These are phyloP conservation scores for Heterobasidion occidentale DNA, from an alignment of 1,284 basidiomycete species.

Conservation along the genomic window DNA sequence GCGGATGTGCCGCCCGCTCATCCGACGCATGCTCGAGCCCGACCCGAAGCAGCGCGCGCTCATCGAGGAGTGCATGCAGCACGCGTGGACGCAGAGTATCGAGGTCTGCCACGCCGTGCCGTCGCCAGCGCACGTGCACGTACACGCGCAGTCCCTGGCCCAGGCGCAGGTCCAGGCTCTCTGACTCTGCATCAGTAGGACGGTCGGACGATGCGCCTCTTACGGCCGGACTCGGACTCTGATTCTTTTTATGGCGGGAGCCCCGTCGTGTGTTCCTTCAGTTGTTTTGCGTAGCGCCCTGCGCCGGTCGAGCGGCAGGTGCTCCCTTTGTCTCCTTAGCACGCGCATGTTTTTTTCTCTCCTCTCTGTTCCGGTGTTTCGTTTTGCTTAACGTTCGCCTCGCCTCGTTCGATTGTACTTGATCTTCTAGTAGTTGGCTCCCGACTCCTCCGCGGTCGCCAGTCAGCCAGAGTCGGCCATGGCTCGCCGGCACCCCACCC, in stretches of 20 bases:
- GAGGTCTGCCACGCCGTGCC: conserved; percentile 63
- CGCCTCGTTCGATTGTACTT: background rate
- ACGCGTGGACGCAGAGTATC: conserved; percentile 78
- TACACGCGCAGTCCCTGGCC: conserved; percentile 47
- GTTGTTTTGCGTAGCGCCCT: background rate
- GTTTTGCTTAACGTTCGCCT: background rate
- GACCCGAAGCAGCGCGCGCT: conserved; percentile 76
- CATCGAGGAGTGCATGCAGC: conserved; percentile 81
- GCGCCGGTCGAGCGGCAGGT: background rate
- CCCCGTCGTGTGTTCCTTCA: background rate
- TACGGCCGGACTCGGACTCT: background rate
- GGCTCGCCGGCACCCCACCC: too few relatives aligned
- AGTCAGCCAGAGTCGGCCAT: background rate
- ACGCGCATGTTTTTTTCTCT: background rate
- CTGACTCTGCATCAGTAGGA: background rate
- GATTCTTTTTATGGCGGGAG: background rate
- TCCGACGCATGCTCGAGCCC: conserved; percentile 95
- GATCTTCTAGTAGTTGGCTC: background rate
- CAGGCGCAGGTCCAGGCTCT: conserved; percentile 16
- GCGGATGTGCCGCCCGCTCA: conserved; percentile 74
- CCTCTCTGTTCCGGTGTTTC: background rate
- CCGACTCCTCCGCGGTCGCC: background rate
- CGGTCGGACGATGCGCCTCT: too few relatives aligned
- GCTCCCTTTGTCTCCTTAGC: background rate
- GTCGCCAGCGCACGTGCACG: conserved; percentile 63